A percentile compares a stretch with the other conserved stretches of the same genome.
Conservation (phyloP, 805 yeast genomes). For the Candida krabiensis region DNA sequence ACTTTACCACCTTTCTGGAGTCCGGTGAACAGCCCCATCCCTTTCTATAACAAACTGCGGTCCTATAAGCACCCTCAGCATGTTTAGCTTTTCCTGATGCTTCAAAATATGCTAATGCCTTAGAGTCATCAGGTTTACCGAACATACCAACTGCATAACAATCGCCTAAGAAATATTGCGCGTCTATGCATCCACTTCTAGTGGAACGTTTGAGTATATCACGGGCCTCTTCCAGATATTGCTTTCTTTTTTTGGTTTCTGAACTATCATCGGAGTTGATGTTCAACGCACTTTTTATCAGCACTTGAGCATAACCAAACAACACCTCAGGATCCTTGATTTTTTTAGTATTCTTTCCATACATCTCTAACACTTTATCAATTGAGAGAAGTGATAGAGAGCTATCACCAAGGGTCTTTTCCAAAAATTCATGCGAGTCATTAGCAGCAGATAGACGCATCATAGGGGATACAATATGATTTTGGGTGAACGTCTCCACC, state of each 20-base stretch:
- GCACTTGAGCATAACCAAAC: slow-evolving; percentile 84
- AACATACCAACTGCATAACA: slow-evolving; percentile 82
- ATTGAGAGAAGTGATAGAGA: slow-evolving; percentile 38
- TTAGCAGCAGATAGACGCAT: slow-evolving; percentile 12
- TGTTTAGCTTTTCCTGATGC: slow-evolving; percentile 94
- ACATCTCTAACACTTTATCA: slow-evolving; percentile 77
- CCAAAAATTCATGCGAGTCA: slow-evolving; percentile 19
- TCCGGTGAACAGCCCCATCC: slow-evolving; percentile 92
- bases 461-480: slow-evolving; percentile 15
- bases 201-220: slow-evolving; percentile 51
- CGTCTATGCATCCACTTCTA: slow-evolving; percentile 81
- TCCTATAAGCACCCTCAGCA: slow-evolving; percentile 85
- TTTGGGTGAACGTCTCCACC: slow-evolving; percentile 9
- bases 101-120: slow-evolving; percentile 75
- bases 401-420: slow-evolving; percentile 13
- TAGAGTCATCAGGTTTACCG: slow-evolving; percentile 75
- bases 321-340: slow-evolving; percentile 84
- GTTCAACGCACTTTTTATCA: slow-evolving; percentile 42
- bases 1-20: slow-evolving; percentile 81
- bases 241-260: slow-evolving; percentile 42
- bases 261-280: slow-evolving; percentile 15
- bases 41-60: slow-evolving; percentile 88
- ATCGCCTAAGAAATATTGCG: slow-evolving; percentile 92
- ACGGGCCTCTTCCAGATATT: slow-evolving; percentile 75
- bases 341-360: slow-evolving; percentile 80